Base-by-base conservation (phyloP, 306 rosid species). In the Glycine latifolia region DNA sequence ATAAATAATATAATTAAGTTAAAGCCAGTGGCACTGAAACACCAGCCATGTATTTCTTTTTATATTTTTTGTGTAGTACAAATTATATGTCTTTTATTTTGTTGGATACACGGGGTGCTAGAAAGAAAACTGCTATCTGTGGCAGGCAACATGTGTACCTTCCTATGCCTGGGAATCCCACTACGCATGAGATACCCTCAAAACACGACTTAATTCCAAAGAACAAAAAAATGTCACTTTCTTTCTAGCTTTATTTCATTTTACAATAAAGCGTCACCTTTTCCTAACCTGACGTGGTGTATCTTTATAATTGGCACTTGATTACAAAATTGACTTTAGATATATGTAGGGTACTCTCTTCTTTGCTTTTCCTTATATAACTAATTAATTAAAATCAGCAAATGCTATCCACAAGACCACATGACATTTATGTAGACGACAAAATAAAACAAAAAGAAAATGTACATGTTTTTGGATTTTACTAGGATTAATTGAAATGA, bases 251-350 rank as follows among this genome's bases (percentile, higher is more conserved):
- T 66, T 65, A 65, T 26, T 26, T 26, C 8, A 3, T 4, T 16
- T 67, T 44, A 33, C 8, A 43, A 15, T 26, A 10, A 67, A 44
- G 37, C 14, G n/a, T 47, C 6, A 16, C 37, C 54, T 3, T 67
- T 67, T 44, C 9, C n/a, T 10, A 67, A 14, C 13, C 73, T 16
- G n/a, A 67, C 53, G 54, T 67, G 14, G 14, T 43, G 33, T 12
- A 15, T 44, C 73, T 44, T 67, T 41, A 67, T 43, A 67, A 67
- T 41, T 41, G 52, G 7, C 72, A 67, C 33, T 65, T 67, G 35
- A 67, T 67, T 43, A 15, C 72, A 67, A 15, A 3, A n/a, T 43
- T 15, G 35, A 66, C 50, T 66, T n/a, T n/a, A 3, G 3, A 41
- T n/a, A 3, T 4, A 41, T 7, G 20, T 65, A 13, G 48, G 70